Evolutionary conservation across 169 alveolate species (phyloP).

Genomic region (Cryptosporidium meleagridis): DNA sequence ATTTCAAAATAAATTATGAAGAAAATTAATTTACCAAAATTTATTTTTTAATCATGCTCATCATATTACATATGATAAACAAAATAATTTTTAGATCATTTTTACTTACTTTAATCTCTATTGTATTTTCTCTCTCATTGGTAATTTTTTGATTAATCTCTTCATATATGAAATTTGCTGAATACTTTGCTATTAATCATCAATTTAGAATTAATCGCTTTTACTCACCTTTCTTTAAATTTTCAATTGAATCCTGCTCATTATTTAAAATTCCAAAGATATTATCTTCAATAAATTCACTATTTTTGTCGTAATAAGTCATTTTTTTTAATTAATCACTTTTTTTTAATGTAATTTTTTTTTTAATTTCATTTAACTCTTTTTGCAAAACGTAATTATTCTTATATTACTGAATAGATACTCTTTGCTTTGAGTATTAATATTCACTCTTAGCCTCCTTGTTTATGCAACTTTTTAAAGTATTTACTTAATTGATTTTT

Average conservation of each 20-base stretch:
- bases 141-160: background rate
- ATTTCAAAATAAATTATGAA: background rate
- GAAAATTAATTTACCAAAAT: background rate
- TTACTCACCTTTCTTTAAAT: conserved; percentile 36
- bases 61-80: background rate
- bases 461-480: too few species aligned
- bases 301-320: background rate
- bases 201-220: background rate
- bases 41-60: background rate
- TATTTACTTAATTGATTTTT: too few species aligned
- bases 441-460: background rate
- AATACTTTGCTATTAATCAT: background rate
- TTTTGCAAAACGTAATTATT: too few species aligned
- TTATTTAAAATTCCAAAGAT: conserved; percentile 4
- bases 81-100: background rate
- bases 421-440: background rate
- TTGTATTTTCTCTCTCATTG: background rate
- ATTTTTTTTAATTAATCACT: background rate
- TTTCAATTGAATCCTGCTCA: conserved; percentile 20
- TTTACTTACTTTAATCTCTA: conserved; percentile 13
- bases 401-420: background rate
- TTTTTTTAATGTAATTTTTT: background rate
- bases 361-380: background rate
- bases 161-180: conserved; percentile 7
- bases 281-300: background rate